These are phyloP conservation scores for Silybum marianum DNA, from an alignment of 129 eudicot species.

Conservation along the genomic window DNA sequence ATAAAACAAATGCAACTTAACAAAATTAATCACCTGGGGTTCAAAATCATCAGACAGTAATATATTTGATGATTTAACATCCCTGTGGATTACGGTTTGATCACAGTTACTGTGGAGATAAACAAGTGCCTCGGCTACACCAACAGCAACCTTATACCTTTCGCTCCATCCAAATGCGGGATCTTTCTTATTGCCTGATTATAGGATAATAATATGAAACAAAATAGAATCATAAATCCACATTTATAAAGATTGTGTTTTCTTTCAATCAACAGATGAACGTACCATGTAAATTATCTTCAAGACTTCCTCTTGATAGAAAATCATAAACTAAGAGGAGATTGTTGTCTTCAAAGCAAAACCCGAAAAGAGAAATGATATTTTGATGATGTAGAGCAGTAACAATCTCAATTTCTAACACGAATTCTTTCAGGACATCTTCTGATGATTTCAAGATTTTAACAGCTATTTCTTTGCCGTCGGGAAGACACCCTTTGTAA, in stretches of 20 bases:
- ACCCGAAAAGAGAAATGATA: slow-evolving; percentile 79
- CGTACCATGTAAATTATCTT: slow-evolving; percentile 83
- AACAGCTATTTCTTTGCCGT: slow-evolving; percentile 48
- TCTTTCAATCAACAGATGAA: not conserved
- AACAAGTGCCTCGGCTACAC: slow-evolving; percentile 65
- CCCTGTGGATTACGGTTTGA: slow-evolving; percentile 77
- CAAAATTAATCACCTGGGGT: slow-evolving; percentile 64
- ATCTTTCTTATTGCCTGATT: slow-evolving; percentile 41
- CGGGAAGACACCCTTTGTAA: slow-evolving; percentile 78
- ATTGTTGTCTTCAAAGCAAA: slow-evolving; percentile 76
- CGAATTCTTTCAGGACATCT: slow-evolving; percentile 40
- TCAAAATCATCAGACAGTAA: slow-evolving; percentile 88
- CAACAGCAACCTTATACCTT: slow-evolving; percentile 69
- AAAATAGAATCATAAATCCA: not conserved
- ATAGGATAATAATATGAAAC: not conserved
- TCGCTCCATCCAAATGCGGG: slow-evolving; percentile 61
- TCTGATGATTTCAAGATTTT: slow-evolving; percentile 43
- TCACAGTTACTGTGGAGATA: slow-evolving; percentile 50
- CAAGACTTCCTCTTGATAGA: slow-evolving; percentile 85
- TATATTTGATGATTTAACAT: slow-evolving; percentile 93
- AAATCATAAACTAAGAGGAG: slow-evolving; percentile 88
- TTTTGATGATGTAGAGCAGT: slow-evolving; percentile 74
- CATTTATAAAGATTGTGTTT: not conserved
- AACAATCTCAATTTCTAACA: slow-evolving; percentile 52
- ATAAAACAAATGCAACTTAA: not conserved